Conservation (phyloP, 2,329 filamentous ascomycete species). For the Achaetomium macrosporum region DNA sequence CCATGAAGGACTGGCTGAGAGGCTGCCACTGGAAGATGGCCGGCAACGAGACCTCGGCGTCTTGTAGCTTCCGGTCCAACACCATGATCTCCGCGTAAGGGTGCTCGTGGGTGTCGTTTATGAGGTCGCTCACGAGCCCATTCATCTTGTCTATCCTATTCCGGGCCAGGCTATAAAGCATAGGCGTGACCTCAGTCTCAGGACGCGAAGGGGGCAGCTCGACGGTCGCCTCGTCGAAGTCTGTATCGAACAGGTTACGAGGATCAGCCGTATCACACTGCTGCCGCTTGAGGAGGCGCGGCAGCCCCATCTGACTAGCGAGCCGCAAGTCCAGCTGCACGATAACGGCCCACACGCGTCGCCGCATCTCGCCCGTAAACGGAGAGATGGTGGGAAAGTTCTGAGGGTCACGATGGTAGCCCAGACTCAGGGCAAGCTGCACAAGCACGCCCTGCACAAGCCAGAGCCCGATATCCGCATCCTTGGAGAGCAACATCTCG, state of each 20-base stretch:
- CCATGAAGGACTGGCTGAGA: background rate
- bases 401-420: slow-evolving; percentile 45
- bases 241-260: slow-evolving; percentile 43
- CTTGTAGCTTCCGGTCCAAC: background rate
- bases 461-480: slow-evolving; percentile 25
- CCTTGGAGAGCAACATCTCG: slow-evolving; percentile 26
- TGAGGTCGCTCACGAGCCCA: background rate
- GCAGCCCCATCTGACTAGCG: slow-evolving; percentile 49
- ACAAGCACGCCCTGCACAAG: slow-evolving; percentile 27
- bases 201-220: slow-evolving; percentile 39
- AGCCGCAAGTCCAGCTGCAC: slow-evolving; percentile 44
- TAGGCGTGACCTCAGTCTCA: slow-evolving; percentile 38
- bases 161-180: slow-evolving; percentile 4
- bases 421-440: slow-evolving; percentile 30
- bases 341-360: slow-evolving; percentile 40
- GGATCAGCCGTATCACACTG: slow-evolving; percentile 43
- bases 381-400: slow-evolving; percentile 38
- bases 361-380: slow-evolving; percentile 48
- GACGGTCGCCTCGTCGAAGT: slow-evolving; percentile 44
- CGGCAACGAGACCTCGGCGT: background rate
- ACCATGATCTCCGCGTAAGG: background rate
- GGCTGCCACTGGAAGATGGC: background rate
- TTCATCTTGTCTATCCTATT: background rate
- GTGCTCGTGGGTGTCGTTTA: background rate
- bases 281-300: slow-evolving; percentile 40